Evolutionary conservation across 805 yeast species (phyloP), one percentile per base, ranked within the genome.

Genomic region (Scheffersomyces amazonensis): DNA sequence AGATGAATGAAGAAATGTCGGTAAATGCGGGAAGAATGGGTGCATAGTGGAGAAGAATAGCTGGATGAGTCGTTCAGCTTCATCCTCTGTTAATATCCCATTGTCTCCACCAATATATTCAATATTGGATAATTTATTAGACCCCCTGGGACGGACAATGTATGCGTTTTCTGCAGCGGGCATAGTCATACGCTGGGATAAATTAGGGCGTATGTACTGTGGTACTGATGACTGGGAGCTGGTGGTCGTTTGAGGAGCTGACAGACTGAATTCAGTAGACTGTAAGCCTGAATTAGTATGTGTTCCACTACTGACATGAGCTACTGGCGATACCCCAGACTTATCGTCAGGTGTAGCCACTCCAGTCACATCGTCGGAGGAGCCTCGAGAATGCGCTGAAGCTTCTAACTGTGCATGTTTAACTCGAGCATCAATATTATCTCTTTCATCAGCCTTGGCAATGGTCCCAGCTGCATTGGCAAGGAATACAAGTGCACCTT

Each of bases 21-120:
- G 96, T 28, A 91, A 73, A 54, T 82, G 86, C 1, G 97, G 97
- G 62, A 85, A 90, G 58, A 80, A 90, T 2, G 96, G 96, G 58
- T 87, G 95, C 80, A 90, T 76, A 3, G 88, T 78, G 3, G 77
- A 58, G 56, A 87, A 87, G 59, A 86, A 90, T 37, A 80, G 56
- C 27, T 72, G 68, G 18, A 85, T 74, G 22, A 82, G 59, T 34
- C 60, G 62, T 32, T 66, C 73, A 2, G 90, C 87, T 52, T 83
- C 87, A 0, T 50, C 55, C 44, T 78, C 88, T 0, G 84, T 69
- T 12, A 90, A 53, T 36, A 87, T 69, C 16, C 77, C 76, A 31
- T 62, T 57, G n/a, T 59, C 59, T 0, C 58, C 60, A 3, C 85
- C 83, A 34, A 87, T 81, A 47, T 81, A 84, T 32, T 81, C 87